Percentiles rank a stretch among this genome's conserved stretches.
Evolutionary conservation across 176 grass and related monocot genomes (phyloP).

Genomic region (Saccharum officinarum): DNA sequence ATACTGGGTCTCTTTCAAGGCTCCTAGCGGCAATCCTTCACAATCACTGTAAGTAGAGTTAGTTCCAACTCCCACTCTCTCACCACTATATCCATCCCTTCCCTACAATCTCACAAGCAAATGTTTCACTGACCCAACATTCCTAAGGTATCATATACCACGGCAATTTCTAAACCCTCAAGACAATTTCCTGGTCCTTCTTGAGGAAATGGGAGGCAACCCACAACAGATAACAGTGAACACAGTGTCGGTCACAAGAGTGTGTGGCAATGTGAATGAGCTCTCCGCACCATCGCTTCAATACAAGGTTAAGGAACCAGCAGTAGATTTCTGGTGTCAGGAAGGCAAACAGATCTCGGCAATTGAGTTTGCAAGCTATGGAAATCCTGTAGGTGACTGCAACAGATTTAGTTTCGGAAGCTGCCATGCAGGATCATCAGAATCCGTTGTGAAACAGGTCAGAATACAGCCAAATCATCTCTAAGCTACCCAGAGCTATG

Average conservation of each 20-base stretch:
- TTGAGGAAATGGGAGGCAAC: slow-evolving; percentile 83
- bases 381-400: slow-evolving; percentile 46
- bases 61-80: neutral
- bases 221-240: slow-evolving; percentile 71
- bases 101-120: neutral
- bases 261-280: slow-evolving; percentile 40
- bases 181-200: slow-evolving; percentile 66
- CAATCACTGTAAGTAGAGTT: slow-evolving; percentile 52
- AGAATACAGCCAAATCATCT: neutral
- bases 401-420: slow-evolving; percentile 25
- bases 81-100: neutral
- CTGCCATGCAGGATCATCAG: slow-evolving; percentile 49
- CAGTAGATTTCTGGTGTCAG: slow-evolving; percentile 40
- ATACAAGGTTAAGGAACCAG: slow-evolving; percentile 23
- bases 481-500: neutral
- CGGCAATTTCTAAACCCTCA: slow-evolving; percentile 52
- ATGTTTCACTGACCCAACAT: neutral
- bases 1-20: slow-evolving; percentile 72
- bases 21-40: slow-evolving; percentile 68
- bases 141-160: slow-evolving; percentile 87
- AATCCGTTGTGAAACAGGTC: slow-evolving; percentile 46
- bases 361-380: slow-evolving; percentile 64
- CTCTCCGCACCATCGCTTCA: slow-evolving; percentile 1
- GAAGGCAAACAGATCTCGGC: slow-evolving; percentile 43
- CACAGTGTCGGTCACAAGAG: slow-evolving; percentile 50